These are phyloP conservation scores for Thozetella sp. DNA, from an alignment of 495 filamentous ascomycete genomes.

Conservation along the genomic window DNA sequence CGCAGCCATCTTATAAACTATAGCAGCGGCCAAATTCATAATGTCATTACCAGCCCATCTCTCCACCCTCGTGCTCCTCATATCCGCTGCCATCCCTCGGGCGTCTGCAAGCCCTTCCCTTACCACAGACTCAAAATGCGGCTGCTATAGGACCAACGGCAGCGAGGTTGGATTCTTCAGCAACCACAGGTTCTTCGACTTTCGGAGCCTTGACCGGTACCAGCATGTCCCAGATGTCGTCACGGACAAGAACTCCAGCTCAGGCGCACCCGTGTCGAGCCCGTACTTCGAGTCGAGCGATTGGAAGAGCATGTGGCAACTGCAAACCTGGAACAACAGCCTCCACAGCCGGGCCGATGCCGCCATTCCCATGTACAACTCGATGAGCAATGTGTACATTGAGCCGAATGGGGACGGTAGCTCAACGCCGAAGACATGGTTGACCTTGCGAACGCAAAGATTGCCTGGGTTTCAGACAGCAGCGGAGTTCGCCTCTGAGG, in stretches of 20 bases:
- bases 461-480: constrained; percentile 58
- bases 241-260: constrained; percentile 20
- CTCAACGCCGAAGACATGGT: constrained; percentile 46
- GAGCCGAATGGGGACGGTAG: constrained; percentile 35
- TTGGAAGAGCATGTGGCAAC: constrained; percentile 56
- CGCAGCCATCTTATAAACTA: not conserved
- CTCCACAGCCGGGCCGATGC: constrained; percentile 34
- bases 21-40: constrained; percentile 6
- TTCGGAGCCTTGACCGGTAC: constrained; percentile 50
- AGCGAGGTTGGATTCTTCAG: constrained; percentile 56
- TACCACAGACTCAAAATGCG: constrained; percentile 35
- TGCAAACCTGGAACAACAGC: constrained; percentile 59
- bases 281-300: constrained; percentile 36
- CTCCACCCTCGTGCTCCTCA: constrained; percentile 20
- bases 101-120: constrained; percentile 14
- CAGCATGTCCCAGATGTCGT: constrained; percentile 36
- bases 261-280: constrained; percentile 32
- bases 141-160: constrained; percentile 51
- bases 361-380: constrained; percentile 58
- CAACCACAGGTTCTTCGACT: constrained; percentile 70
- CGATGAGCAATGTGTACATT: constrained; percentile 68
- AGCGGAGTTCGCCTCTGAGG: constrained; percentile 63
- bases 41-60: constrained; percentile 8
- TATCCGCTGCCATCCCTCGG: constrained; percentile 13
- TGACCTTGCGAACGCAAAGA: constrained; percentile 64